Percentiles rank a stretch among this genome's conserved stretches.
Evolutionary conservation across 345 rosid species (phyloP).

Genomic region (Populus alba): DNA sequence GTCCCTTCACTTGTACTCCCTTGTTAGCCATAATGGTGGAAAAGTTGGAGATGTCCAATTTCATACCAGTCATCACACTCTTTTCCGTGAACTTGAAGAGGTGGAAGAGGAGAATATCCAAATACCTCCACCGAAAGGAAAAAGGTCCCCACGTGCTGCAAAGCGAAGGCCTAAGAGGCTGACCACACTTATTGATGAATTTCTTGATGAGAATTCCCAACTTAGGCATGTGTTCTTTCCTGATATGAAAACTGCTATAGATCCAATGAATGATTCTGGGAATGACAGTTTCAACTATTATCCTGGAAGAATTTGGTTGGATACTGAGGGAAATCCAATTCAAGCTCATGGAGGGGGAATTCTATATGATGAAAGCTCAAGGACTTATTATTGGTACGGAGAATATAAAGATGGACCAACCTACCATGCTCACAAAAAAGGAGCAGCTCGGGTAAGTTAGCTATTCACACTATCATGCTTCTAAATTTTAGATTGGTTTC

Average conservation of each 20-base stretch:
- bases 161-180: slow-evolving; percentile 73
- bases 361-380: slow-evolving; percentile 52
- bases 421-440: slow-evolving; percentile 68
- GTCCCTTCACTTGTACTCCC: slow-evolving; percentile 53
- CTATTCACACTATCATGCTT: slow-evolving; percentile 7
- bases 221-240: slow-evolving; percentile 81
- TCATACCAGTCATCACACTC: slow-evolving; percentile 37
- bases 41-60: slow-evolving; percentile 38
- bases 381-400: slow-evolving; percentile 84
- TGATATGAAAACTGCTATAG: slow-evolving; percentile 49
- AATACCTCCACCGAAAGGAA: slow-evolving; percentile 80
- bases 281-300: slow-evolving; percentile 52
- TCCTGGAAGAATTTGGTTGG: slow-evolving; percentile 88
- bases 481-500: slow-evolving; percentile 5
- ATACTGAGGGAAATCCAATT: slow-evolving; percentile 82
- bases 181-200: slow-evolving; percentile 80
- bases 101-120: slow-evolving; percentile 74
- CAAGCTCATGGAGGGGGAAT: slow-evolving; percentile 98
- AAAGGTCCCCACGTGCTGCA: slow-evolving; percentile 74
- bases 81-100: slow-evolving; percentile 59
- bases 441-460: slow-evolving; percentile 74
- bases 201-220: slow-evolving; percentile 90
- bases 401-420: slow-evolving; percentile 95
- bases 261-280: slow-evolving; percentile 54
- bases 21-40: slow-evolving; percentile 39